Base-by-base conservation (phyloP, 2,329 filamentous ascomycete genomes). In the Tolypocladium pustulatum region DNA sequence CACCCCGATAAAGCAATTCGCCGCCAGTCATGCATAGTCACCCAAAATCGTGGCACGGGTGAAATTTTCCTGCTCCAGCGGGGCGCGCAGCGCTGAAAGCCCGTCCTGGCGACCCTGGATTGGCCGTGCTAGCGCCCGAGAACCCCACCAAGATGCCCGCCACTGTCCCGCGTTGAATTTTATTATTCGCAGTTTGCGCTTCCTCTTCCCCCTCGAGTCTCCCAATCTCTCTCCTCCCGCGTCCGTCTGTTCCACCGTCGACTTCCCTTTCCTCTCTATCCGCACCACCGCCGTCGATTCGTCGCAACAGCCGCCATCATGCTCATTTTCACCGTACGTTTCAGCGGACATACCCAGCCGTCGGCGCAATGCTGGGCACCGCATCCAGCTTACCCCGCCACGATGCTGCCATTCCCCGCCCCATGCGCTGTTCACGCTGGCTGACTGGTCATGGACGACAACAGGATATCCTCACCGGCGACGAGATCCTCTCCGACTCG, bases 401-500 rank as follows among this genome's bases (percentile, higher is more conserved):
- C 53, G 56, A 43, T 27, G 59, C 60, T 59, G 53, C 58, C 62
- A 60, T 65, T 61, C 62, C 57, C 52, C 17, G 57, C 57, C 51
- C 25, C 38, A 9, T 53, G 17, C 43, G 49, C 34, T 30, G 3
- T 41, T 43, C 54, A 25, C 43, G n/a, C 27, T 54, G 51, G 57
- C 64, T 69, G 66, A 69, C 66, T 20, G 15, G 37, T 9, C 66
- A 64, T 49, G 67, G 66, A 65, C 61, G 54, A 56, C 46, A 54
- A 61, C 70, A 99, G 94, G 94, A 99, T 75, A 78, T 94, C 69
- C 75, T 97, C 77, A 89, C 85, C 76, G 90, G 80, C 66, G 93
- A 97, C 80, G 94, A 99, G 88, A 84, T 99, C 76, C 87, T 97
- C 86, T 95, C 94, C 71, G 93, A 97, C 80, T 94, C 89, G 67